Base-by-base conservation (phyloP, 345 rosid genomes). In the Psidium friedrichsthalianum region DNA sequence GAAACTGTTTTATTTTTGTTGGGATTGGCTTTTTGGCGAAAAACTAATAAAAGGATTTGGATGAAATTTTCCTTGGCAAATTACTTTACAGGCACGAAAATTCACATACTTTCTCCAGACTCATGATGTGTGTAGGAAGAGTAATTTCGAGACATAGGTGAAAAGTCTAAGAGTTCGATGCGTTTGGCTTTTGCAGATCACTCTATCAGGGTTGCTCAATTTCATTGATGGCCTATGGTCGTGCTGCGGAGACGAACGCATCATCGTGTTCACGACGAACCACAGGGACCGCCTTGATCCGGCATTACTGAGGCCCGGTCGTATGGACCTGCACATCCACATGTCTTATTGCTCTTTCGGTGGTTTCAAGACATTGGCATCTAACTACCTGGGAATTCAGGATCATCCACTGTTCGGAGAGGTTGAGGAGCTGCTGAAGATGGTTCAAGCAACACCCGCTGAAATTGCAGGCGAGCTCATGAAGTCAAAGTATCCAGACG, bases 141-240 rank as follows among this genome's bases (percentile, higher is more conserved):
- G 59, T 56, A 22, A 22, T 32, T 1, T 0, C 0, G 10, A 29
- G 21, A 69, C 44, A 36, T 4, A 69, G 2, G 47, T 9, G 25
- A 36, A 36, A 69, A 69, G 80, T 47, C 18, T 2, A 69, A 69
- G 24, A 32, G 1, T 18, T 69, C 5, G 13, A 9, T 32, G 47
- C 7, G 24, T 42, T 36, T 20, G 11, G 24, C 44, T 69, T 69
- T 69, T 88, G 57, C 90, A 89, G 86, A 94, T 93, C 44, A 91
- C 94, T 74, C 86, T 91, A 21, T 90, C 95, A 16, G 95, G 94
- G 25, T 81, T 94, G 16, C 86, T 93, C 59, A 95, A 93, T 85
- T 94, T 94, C 91, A 91, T 94, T 56, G 97, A 94, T 84, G 97
- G 97, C 47, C 86, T 92, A 52, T 88, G 93, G 92, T 93, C 94